These are phyloP conservation scores for Leccinum rimulosum DNA, from an alignment of 768 basidiomycete genomes.

Conservation along the genomic window DNA sequence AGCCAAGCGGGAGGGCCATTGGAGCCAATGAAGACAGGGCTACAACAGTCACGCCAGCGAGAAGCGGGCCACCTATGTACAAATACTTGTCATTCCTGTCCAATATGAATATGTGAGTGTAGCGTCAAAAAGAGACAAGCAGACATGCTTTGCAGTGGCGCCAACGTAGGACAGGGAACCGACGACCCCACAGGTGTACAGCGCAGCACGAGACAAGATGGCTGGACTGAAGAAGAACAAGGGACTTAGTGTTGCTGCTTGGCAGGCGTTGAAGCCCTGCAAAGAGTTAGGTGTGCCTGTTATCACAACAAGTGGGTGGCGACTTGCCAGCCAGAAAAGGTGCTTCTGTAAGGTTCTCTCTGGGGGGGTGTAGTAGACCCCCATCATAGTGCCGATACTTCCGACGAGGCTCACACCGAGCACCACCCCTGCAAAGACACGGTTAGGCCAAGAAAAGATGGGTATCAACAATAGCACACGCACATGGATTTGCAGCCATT, in stretches of 20 bases:
- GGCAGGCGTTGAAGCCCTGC: slow-evolving; percentile 81
- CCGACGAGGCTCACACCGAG: slow-evolving; percentile 78
- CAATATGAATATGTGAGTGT: slow-evolving; percentile 1
- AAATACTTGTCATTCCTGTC: slow-evolving; percentile 75
- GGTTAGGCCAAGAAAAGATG: neutral
- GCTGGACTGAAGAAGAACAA: slow-evolving; percentile 88
- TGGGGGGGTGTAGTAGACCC: slow-evolving; percentile 73
- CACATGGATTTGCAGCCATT: slow-evolving; percentile 84
- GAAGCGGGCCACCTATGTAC: slow-evolving; percentile 81
- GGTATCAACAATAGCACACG: slow-evolving; percentile 18
- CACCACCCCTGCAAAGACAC: slow-evolving; percentile 59
- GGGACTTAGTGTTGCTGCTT: slow-evolving; percentile 83
- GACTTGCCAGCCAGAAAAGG: slow-evolving; percentile 71
- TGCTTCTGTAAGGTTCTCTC: slow-evolving; percentile 77
- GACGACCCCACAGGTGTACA: slow-evolving; percentile 87
- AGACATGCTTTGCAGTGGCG: slow-evolving; percentile 71
- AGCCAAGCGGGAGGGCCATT: slow-evolving; percentile 81
- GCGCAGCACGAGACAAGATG: slow-evolving; percentile 79
- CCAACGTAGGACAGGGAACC: slow-evolving; percentile 85
- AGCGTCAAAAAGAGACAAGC: neutral
- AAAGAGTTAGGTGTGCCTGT: slow-evolving; percentile 3
- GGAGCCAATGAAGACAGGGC: slow-evolving; percentile 85
- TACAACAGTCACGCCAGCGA: slow-evolving; percentile 87
- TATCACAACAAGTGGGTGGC: neutral
- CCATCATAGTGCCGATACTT: slow-evolving; percentile 84